Evolutionary conservation across 176 grass and related monocot genomes (phyloP).

Genomic region (Oryza coarctata): DNA sequence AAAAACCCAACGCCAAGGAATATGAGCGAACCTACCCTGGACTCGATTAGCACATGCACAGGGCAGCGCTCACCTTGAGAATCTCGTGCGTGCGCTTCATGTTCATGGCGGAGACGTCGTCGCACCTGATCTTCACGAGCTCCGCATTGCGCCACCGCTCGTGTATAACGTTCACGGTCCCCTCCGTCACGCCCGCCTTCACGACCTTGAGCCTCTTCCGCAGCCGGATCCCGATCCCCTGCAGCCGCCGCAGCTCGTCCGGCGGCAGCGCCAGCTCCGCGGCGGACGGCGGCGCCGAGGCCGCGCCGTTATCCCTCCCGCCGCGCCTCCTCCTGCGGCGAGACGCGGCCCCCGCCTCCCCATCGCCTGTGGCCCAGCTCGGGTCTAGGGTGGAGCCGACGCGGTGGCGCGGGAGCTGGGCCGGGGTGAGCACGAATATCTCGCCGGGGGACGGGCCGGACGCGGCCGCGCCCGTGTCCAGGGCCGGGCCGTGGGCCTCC

Average conservation of each 20-base stretch:
- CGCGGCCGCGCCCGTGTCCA: neutral
- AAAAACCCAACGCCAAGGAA: neutral
- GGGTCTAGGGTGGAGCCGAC: constrained; percentile 73
- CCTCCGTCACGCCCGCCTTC: constrained; percentile 79
- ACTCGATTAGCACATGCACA: neutral
- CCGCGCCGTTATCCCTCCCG: constrained; percentile 28
- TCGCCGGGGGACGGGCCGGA: constrained; percentile 50
- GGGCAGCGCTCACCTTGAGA: constrained; percentile 57
- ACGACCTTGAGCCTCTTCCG: constrained; percentile 62
- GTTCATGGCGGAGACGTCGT: constrained; percentile 80
- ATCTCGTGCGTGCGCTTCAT: constrained; percentile 93
- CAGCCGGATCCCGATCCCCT: constrained; percentile 55
- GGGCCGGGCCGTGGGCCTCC: neutral
- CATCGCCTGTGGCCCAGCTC: constrained; percentile 62
- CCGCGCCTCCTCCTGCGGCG: constrained; percentile 33
- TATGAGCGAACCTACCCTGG: neutral
- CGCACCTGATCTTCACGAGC: constrained; percentile 80
- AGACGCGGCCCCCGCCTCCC: constrained; percentile 22
- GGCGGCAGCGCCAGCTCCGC: constrained; percentile 73
- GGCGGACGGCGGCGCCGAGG: constrained; percentile 37
- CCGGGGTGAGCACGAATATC: constrained; percentile 76
- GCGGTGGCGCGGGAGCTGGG: constrained; percentile 54
- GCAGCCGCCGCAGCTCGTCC: constrained; percentile 62
- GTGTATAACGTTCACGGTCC: constrained; percentile 87
- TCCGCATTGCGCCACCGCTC: constrained; percentile 78